Evolutionary conservation across 116 monocot species (phyloP).

Genomic region (Cymodocea nodosa): DNA sequence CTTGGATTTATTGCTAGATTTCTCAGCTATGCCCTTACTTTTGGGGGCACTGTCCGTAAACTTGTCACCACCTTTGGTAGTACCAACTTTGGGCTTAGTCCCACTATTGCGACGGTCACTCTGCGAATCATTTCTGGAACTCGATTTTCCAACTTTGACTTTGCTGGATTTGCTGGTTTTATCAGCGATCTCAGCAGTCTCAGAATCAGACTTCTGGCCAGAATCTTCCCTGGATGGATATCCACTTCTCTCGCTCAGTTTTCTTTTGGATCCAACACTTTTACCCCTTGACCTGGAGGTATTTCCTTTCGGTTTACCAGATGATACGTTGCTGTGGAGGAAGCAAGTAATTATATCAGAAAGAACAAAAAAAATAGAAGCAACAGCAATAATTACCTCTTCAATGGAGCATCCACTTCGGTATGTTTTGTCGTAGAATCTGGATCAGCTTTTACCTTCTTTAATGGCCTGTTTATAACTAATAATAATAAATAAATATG

Average conservation of each 20-base stretch:
- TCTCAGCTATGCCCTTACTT: neutral
- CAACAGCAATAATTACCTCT: neutral
- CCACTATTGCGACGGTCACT: neutral
- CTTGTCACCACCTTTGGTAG: slow-evolving; percentile 1
- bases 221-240: neutral
- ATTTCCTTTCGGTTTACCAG: neutral
- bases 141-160: neutral
- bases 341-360: neutral
- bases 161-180: neutral
- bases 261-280: neutral
- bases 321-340: neutral
- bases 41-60: neutral
- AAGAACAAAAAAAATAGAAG: neutral
- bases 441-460: slow-evolving; percentile 1
- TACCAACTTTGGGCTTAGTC: neutral
- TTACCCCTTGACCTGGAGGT: neutral
- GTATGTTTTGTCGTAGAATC: neutral
- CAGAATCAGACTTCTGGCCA: neutral
- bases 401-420: neutral
- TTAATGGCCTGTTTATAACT: slow-evolving; percentile 3
- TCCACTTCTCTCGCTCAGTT: slow-evolving; percentile 3
- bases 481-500: neutral
- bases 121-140: slow-evolving; percentile 1
- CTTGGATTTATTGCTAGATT: slow-evolving; percentile 7
- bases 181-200: neutral